phyloP scores from a whole-genome alignment of 192 early-diverging fungal species.

The Diversispora eburnea region DNA sequence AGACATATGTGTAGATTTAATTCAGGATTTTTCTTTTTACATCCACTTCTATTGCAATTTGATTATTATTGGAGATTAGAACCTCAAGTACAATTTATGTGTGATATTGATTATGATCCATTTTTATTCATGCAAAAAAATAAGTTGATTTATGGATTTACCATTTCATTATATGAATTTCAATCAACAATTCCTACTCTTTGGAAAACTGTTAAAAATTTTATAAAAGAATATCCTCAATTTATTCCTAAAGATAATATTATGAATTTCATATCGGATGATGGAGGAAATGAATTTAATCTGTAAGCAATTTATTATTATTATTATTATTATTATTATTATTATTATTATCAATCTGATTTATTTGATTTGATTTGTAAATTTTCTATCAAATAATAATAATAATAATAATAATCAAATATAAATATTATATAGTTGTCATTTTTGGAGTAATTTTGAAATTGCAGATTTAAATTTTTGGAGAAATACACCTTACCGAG shows the following conservation, averaged over 20 bases:
- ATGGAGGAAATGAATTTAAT: conserved; percentile 26
- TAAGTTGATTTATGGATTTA: conserved; percentile 71
- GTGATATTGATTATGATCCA: conserved; percentile 78
- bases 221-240: conserved; percentile 52
- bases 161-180: conserved; percentile 66
- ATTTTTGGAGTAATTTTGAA: conserved; percentile 89
- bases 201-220: conserved; percentile 63
- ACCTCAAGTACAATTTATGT: conserved; percentile 74
- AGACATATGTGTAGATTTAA: conserved; percentile 87
- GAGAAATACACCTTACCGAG: conserved; percentile 59
- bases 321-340: no score
- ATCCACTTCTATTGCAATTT: conserved; percentile 61
- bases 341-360: background rate
- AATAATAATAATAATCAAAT: conserved; percentile 37
- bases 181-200: conserved; percentile 66
- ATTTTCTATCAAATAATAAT: background rate
- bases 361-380: no score
- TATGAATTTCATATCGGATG: conserved; percentile 53
- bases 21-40: conserved; percentile 75
- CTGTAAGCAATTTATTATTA: background rate
- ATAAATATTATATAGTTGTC: conserved; percentile 38
- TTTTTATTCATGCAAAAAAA: conserved; percentile 74
- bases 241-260: conserved; percentile 51
- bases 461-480: conserved; percentile 74
- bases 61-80: conserved; percentile 88